Evolutionary conservation across 257 asterid genomes (phyloP).

Genomic region (Ocimum tenuiflorum): DNA sequence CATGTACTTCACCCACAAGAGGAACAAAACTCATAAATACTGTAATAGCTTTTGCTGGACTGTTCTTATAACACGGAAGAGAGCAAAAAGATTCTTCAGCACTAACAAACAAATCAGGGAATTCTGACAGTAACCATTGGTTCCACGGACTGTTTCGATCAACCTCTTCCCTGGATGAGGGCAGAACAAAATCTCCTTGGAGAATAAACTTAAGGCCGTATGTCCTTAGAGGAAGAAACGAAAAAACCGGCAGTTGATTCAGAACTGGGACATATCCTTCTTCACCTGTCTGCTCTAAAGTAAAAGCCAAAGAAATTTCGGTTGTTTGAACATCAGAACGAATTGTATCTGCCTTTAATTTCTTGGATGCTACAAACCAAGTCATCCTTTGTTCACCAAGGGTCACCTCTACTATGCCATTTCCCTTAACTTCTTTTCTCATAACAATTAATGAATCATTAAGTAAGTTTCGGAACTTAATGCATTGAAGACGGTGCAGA

Average conservation of each 20-base stretch:
- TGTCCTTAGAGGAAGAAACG: constrained; percentile 94
- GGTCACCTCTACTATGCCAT: constrained; percentile 76
- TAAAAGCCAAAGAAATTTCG: constrained; percentile 83
- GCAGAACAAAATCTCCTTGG: constrained; percentile 95
- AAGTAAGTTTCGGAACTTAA: constrained; percentile 61
- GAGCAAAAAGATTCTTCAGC: constrained; percentile 68
- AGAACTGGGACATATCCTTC: constrained; percentile 58
- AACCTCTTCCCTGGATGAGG: constrained; percentile 98
- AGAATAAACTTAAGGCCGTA: constrained; percentile 89
- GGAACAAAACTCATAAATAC: constrained; percentile 87
- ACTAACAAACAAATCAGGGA: constrained; percentile 73
- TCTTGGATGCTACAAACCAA: constrained; percentile 79
- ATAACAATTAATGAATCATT: constrained; percentile 60
- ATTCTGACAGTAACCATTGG: constrained; percentile 85
- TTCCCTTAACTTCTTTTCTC: constrained; percentile 64
- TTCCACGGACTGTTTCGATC: constrained; percentile 94
- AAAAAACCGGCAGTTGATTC: constrained; percentile 88
- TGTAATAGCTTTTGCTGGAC: constrained; percentile 67
- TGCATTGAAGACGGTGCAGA: constrained; percentile 79
- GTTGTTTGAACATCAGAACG: constrained; percentile 62
- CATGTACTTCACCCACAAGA: constrained; percentile 82
- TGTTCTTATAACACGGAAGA: constrained; percentile 68
- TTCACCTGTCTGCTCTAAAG: constrained; percentile 49
- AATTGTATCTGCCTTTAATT: constrained; percentile 46
- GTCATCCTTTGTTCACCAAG: constrained; percentile 65